A percentile compares a stretch with the other conserved stretches of the same genome.
Evolutionary conservation across 306 rosid species (phyloP).

Genomic region (Corylus heterophylla): DNA sequence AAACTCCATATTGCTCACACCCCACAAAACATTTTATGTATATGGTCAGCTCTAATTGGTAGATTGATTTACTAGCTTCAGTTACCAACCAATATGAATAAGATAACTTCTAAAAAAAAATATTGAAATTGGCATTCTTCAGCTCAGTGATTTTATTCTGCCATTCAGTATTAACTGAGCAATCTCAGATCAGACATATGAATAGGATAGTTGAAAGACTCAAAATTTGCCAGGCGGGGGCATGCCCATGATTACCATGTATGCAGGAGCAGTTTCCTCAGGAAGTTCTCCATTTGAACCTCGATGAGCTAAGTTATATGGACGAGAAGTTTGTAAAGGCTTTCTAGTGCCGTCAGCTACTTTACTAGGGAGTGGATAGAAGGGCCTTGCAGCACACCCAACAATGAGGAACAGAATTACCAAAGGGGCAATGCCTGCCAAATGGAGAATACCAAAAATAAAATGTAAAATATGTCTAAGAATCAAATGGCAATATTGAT

Average conservation of each 20-base stretch:
- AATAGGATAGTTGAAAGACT: slow-evolving; percentile 7
- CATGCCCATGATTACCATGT: slow-evolving; percentile 48
- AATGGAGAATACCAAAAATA: background rate
- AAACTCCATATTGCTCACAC: background rate
- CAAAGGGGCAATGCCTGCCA: slow-evolving; percentile 50
- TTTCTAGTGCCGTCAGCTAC: slow-evolving; percentile 24
- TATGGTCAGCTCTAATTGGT: background rate
- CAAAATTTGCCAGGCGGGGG: slow-evolving; percentile 5
- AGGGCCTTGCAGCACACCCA: slow-evolving; percentile 65
- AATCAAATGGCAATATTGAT: background rate
- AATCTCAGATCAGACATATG: slow-evolving; percentile 12
- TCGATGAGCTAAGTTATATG: slow-evolving; percentile 85
- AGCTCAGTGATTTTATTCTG: background rate
- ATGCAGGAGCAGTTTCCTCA: slow-evolving; percentile 83
- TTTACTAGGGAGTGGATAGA: slow-evolving; percentile 67
- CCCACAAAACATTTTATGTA: background rate
- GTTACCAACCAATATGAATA: background rate
- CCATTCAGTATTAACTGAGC: background rate
- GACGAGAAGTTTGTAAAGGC: slow-evolving; percentile 74
- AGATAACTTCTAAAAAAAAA: background rate
- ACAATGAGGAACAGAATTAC: slow-evolving; percentile 47
- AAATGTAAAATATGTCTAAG: background rate
- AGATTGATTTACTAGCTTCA: background rate
- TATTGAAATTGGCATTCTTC: background rate
- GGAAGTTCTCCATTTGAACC: slow-evolving; percentile 95